Evolutionary conservation across 2,329 filamentous ascomycete genomes (phyloP).

Genomic region (Grosmannia clavigera): DNA sequence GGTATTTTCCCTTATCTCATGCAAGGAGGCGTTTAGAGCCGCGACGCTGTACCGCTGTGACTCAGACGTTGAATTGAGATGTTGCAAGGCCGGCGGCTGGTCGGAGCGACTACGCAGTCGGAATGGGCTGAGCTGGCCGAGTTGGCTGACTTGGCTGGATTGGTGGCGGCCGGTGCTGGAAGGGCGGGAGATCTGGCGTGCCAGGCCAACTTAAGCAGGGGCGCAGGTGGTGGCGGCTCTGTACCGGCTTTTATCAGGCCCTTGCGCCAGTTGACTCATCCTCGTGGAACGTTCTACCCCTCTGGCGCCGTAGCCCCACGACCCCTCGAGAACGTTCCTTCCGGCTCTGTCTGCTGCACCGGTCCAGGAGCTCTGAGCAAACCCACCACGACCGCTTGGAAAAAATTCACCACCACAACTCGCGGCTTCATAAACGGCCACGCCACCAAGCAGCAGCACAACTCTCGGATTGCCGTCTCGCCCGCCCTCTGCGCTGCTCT

Average conservation of each 20-base stretch:
- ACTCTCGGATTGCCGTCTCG: neutral
- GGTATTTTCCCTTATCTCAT: neutral
- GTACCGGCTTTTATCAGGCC: conserved; percentile 6
- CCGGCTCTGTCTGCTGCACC: neutral
- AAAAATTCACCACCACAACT: neutral
- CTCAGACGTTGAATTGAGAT: neutral
- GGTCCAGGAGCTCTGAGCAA: neutral
- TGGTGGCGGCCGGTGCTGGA: neutral
- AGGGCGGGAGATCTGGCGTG: no score
- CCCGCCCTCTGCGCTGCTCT: conserved; percentile 5
- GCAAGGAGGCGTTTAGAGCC: neutral
- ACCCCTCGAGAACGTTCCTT: conserved; percentile 13
- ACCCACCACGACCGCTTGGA: neutral
- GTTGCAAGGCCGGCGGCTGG: neutral
- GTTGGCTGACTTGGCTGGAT: neutral
- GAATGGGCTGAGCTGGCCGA: neutral
- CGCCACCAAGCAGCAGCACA: neutral
- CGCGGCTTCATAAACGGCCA: neutral
- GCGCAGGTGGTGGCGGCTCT: neutral
- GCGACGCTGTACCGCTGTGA: neutral
- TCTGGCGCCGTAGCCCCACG: conserved; percentile 6
- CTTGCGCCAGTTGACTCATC: conserved; percentile 8
- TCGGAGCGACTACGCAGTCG: neutral
- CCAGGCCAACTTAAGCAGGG: neutral
- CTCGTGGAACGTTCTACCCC: conserved; percentile 6